Base-by-base conservation (phyloP, 2,329 filamentous ascomycete genomes). In the Rugonectria rugulosa region DNA sequence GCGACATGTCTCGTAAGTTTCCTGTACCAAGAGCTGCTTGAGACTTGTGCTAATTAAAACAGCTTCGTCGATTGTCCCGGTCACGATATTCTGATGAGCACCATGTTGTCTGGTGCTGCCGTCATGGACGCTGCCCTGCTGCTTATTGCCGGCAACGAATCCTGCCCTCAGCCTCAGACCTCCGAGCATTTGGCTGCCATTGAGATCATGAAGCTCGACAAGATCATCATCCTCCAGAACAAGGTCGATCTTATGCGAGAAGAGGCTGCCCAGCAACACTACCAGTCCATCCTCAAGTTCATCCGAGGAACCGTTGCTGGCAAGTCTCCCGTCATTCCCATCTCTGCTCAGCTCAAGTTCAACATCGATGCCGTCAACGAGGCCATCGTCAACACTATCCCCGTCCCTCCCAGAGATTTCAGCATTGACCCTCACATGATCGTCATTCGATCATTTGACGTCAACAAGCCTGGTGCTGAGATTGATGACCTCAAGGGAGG, bases 11-110 rank as follows among this genome's bases (percentile, higher is more conserved):
- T 96, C 92, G 88, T 94, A 81, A 84, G 90, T 85, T 46, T 15
- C 37, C 41, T 9, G 15, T n/a, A 23, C n/a, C n/a, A 20, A 26
- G 37, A 26, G 31, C 14, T 7, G 15, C 17, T 20, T 36, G 54
- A 40, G 34, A 32, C 29, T n/a, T 57, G 2, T 57, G 43, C 64
- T 70, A 50, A 68, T 47, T 37, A 19, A 40, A 42, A 19, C 65
- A 94, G 91, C 14, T 99, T 98, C 75, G 95, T 98, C 67, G 95
- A 98, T 78, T 98, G 95, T 83, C 95, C 95, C 53, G 95, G 95
- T 77, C 95, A 99, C 91, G 95, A 99, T 80, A 99, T 99, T 92
- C 93, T 99, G 76, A 99, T 99, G 95, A 98, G 94, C 79, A 99
- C 95, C 70, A 99, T 99, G 95, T 88, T 99, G 83, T 99, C 95